These are phyloP conservation scores for Phytopythium chamaehyphon DNA, from an alignment of 352 stramenopile species.

Conservation along the genomic window DNA sequence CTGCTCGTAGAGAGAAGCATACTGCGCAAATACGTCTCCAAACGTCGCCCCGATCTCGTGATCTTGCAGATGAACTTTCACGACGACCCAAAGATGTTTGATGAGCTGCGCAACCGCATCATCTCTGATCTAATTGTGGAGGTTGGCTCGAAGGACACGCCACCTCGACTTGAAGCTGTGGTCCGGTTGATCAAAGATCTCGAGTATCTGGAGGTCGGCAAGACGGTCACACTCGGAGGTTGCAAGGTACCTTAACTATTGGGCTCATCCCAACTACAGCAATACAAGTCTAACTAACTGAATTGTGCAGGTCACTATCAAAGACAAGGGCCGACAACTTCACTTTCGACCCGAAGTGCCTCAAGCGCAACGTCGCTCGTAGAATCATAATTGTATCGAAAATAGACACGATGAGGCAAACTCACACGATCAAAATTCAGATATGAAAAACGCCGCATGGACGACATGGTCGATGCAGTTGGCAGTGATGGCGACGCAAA, in stretches of 20 bases:
- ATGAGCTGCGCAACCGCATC: constrained; percentile 62
- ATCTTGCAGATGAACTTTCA: constrained; percentile 39
- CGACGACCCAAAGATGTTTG: constrained; percentile 48
- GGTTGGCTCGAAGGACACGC: constrained; percentile 50
- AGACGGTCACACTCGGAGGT: constrained; percentile 61
- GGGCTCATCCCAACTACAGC: too few species aligned
- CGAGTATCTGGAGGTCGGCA: constrained; percentile 45
- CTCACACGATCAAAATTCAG: neutral
- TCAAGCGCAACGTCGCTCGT: too few species aligned
- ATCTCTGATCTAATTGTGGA: constrained; percentile 47
- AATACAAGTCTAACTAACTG: too few species aligned
- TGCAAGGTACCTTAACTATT: constrained; percentile 52
- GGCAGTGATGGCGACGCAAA: neutral
- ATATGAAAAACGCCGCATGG: neutral
- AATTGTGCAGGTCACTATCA: constrained; percentile 21
- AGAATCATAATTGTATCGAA: too few species aligned
- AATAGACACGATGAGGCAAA: too few species aligned
- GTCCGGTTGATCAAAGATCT: constrained; percentile 39
- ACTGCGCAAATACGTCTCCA: constrained; percentile 38
- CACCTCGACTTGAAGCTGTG: constrained; percentile 58
- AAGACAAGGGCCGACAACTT: constrained; percentile 24
- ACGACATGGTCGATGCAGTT: neutral
- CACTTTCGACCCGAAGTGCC: constrained; percentile 31
- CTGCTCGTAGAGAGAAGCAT: constrained; percentile 40
- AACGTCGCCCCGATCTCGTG: constrained; percentile 16